Conservation (phyloP, 164 flowering plant genomes). For the Vitis riparia region DNA sequence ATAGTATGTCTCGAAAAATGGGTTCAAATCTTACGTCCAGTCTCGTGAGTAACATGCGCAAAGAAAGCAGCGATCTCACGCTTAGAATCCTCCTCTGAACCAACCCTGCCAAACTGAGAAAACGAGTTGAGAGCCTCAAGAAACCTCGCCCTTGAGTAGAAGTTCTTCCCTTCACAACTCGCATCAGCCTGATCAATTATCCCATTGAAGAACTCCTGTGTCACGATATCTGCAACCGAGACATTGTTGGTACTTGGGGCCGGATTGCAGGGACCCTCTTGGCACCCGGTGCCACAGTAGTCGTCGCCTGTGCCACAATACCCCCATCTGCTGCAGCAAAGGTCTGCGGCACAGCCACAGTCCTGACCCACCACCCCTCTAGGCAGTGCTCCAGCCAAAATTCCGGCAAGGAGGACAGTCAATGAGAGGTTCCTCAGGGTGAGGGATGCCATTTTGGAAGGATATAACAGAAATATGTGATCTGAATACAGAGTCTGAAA, state of each 20-base stretch:
- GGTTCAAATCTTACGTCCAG: too few species aligned
- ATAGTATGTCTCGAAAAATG: not conserved
- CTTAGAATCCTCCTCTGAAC: conserved; percentile 29
- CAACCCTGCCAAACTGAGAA: conserved; percentile 31
- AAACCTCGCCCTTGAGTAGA: conserved; percentile 31
- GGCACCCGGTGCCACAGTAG: conserved; percentile 47
- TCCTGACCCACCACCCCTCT: too few species aligned
- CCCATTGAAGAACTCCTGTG: conserved; percentile 32
- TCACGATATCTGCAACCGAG: conserved; percentile 34
- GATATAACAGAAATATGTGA: too few species aligned
- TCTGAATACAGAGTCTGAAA: too few species aligned
- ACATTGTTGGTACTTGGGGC: conserved; percentile 14
- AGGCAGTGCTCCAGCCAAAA: too few species aligned
- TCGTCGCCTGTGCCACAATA: conserved; percentile 40
- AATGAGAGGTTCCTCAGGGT: too few species aligned
- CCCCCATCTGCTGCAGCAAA: conserved; percentile 49
- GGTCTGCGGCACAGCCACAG: too few species aligned
- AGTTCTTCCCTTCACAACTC: conserved; percentile 30
- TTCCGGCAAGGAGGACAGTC: too few species aligned
- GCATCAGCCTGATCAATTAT: conserved; percentile 29
- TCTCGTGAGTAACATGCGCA: conserved; percentile 16
- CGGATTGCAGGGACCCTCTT: conserved; percentile 37
- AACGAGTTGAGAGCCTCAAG: conserved; percentile 25
- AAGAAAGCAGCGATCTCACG: conserved; percentile 50
- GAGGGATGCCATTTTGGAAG: too few species aligned